These are phyloP conservation scores for Syncephalastrum racemosum DNA, from an alignment of 371 early-diverging fungal genomes.

Conservation along the genomic window DNA sequence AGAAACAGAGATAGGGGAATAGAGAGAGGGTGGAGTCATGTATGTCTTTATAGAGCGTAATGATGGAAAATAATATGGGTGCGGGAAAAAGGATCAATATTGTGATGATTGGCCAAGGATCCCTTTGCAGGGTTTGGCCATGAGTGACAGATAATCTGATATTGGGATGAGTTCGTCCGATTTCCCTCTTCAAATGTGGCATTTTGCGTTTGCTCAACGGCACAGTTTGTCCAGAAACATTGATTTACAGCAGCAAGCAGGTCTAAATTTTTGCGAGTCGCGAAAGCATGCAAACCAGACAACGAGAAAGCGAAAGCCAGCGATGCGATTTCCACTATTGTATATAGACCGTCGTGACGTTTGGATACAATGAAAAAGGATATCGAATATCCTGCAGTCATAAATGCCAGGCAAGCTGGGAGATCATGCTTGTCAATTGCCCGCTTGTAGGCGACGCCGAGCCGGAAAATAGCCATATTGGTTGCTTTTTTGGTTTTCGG, in stretches of 20 bases:
- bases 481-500: constrained; percentile 23
- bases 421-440: constrained; percentile 17
- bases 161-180: constrained; percentile 19
- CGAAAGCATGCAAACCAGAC: constrained; percentile 23
- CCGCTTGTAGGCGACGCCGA: constrained; percentile 22
- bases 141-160: constrained; percentile 22
- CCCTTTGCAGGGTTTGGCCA: constrained; percentile 19
- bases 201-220: constrained; percentile 11
- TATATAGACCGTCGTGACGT: constrained; percentile 17
- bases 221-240: constrained; percentile 21
- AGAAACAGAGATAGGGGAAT: no score
- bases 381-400: constrained; percentile 18
- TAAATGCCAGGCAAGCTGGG: constrained; percentile 20
- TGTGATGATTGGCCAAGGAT: constrained; percentile 17
- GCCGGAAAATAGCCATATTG: constrained; percentile 20
- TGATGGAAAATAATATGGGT: no score
- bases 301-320: constrained; percentile 19
- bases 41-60: no score
- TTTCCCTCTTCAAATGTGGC: constrained; percentile 15
- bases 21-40: no score
- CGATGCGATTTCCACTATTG: constrained; percentile 20
- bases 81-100: constrained; percentile 23
- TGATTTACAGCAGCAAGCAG: constrained; percentile 16
- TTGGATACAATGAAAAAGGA: constrained; percentile 26
- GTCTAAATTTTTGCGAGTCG: constrained; percentile 21